Conservation (phyloP, 2,329 filamentous ascomycete species). For the Paraphaeosphaeria sporulosa region DNA sequence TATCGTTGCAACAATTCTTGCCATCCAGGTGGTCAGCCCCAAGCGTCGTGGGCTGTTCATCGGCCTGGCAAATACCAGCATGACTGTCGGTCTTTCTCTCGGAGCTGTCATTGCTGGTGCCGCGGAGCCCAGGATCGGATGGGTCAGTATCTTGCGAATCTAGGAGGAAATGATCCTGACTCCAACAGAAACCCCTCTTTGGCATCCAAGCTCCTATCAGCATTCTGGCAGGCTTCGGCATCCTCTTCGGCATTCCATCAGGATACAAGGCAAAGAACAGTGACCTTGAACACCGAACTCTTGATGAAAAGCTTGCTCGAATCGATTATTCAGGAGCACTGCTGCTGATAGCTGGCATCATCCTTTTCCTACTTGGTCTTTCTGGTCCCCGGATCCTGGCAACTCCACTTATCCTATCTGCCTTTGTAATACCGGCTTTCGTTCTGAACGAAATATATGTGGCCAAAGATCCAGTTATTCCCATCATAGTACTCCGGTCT, state of each 20-base stretch:
- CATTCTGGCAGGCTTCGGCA: constrained; percentile 65
- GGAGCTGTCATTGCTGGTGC: constrained; percentile 76
- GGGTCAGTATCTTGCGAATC: constrained; percentile 60
- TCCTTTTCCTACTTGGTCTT: constrained; percentile 76
- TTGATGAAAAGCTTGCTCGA: constrained; percentile 64
- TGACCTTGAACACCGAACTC: constrained; percentile 45
- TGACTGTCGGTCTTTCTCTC: constrained; percentile 74
- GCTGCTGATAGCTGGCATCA: constrained; percentile 62
- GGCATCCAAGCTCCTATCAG: constrained; percentile 73
- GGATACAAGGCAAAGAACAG: constrained; percentile 48
- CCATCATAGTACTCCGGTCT: constrained; percentile 72
- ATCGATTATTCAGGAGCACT: constrained; percentile 80
- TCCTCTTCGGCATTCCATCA: constrained; percentile 72
- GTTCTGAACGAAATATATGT: constrained; percentile 69
- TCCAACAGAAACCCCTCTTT: constrained; percentile 71
- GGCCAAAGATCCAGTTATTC: constrained; percentile 76
- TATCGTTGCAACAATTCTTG: constrained; percentile 76
- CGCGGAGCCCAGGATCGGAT: constrained; percentile 69
- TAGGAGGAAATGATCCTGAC: neutral
- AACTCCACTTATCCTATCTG: constrained; percentile 67
- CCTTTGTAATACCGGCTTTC: constrained; percentile 60
- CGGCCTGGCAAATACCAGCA: constrained; percentile 75
- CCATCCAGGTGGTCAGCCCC: constrained; percentile 75
- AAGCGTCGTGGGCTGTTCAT: constrained; percentile 75
- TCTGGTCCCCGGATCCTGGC: constrained; percentile 68